Evolutionary conservation across 2,329 filamentous ascomycete genomes (phyloP), one percentile per base, ranked within the genome.

Genomic region (Thielaviopsis musarum): DNA sequence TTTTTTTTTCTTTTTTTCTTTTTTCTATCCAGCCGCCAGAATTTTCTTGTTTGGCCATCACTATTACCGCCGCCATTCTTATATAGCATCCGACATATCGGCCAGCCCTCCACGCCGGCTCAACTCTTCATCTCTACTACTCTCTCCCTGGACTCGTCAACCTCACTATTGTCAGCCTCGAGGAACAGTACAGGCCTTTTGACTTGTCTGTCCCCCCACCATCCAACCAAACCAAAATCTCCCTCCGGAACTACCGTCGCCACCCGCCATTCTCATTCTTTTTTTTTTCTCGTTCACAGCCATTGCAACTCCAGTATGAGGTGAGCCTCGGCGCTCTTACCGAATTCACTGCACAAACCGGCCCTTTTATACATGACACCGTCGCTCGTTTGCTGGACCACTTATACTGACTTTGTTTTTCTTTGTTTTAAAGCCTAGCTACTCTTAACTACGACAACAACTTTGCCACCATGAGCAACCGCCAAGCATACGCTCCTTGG

Each of bases 401-500:
- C 53, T 54, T 57, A 34, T 54, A 53, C 59, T 60, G 49, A 61
- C 60, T 53, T 13, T 30, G 3, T 2, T 56, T 56, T 49, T 21
- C 26, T 49, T 56, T 17, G 22, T 56, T 48, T 24, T 56, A 30
- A 34, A 61, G 41, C 56, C 55, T 61, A 56, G 56, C 53, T 48
- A 45, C 56, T 53, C 54, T 57, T 15, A 55, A 59, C 52, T 58
- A 61, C 56, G 57, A 61, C 38, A 54, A 48, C 24, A 61, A 52
- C 57, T 61, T 61, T 45, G 54, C 60, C 53, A 54, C 52, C 56
- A 61, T 61, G 60, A 58, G 56, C 53, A 61, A 61, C 60, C 52
- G 60, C n/a, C 60, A 56, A 48, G 57, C 59, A 28, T 61, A 59
- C 52, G 22, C 60, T 49, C 30, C 51, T 28, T 58, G 56, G 56